Conservation (phyloP, 495 filamentous ascomycete genomes). For the Penicillium waksmanii region DNA sequence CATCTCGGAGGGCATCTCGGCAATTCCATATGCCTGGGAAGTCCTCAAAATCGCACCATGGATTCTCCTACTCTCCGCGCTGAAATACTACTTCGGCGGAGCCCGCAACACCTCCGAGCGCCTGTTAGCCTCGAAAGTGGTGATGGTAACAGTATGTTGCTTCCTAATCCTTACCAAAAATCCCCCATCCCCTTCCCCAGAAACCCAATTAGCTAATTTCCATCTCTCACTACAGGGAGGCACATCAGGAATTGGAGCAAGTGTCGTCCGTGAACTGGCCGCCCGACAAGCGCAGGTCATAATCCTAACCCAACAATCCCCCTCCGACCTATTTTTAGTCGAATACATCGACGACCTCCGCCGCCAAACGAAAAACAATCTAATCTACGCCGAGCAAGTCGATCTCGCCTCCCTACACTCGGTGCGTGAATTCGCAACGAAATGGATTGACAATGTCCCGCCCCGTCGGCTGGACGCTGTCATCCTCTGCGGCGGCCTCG, state of each 20-base stretch:
- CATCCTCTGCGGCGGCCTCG: conserved; percentile 77
- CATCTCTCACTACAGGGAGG: conserved; percentile 62
- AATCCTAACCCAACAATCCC: conserved; percentile 80
- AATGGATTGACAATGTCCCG: conserved; percentile 96
- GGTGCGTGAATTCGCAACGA: conserved; percentile 92
- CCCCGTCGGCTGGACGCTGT: conserved; percentile 92
- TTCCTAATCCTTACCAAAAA: no score
- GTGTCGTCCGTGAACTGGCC: conserved; percentile 73
- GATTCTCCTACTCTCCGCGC: conserved; percentile 59
- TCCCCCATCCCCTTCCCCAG: no score
- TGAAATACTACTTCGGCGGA: conserved; percentile 82
- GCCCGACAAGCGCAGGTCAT: conserved; percentile 85
- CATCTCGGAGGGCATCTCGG: conserved; percentile 63
- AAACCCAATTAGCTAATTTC: no score
- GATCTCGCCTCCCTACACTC: conserved; percentile 86
- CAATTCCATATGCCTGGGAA: conserved; percentile 66
- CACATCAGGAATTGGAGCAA: conserved; percentile 89
- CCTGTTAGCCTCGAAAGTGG: conserved; percentile 87
- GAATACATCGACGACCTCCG: conserved; percentile 93
- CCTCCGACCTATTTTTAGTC: conserved; percentile 82
- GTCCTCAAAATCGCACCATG: conserved; percentile 63
- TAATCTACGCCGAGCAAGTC: conserved; percentile 94
- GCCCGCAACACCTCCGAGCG: conserved; percentile 76
- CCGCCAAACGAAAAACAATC: conserved; percentile 73
- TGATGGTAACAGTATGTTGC: conserved; percentile 79